A percentile compares a stretch with the other conserved stretches of the same genome.
These are phyloP conservation scores for Trametes polyzona DNA, from an alignment of 1,284 basidiomycete genomes.

Conservation along the genomic window DNA sequence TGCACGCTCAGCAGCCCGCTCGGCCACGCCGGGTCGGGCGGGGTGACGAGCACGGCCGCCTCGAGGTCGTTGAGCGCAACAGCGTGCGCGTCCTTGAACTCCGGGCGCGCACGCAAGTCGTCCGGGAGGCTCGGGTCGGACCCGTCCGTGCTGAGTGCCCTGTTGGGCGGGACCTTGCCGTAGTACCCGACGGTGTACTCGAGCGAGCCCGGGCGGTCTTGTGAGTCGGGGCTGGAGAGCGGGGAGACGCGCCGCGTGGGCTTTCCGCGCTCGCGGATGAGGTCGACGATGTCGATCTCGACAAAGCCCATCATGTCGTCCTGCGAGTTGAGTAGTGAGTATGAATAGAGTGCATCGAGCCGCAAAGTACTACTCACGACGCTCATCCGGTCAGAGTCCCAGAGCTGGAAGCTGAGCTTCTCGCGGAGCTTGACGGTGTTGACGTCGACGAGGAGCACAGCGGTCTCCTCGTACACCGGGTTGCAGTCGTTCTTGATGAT, in stretches of 20 bases:
- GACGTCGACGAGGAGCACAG: slow-evolving; percentile 68
- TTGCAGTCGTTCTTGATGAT: slow-evolving; percentile 69
- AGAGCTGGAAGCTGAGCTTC: slow-evolving; percentile 68
- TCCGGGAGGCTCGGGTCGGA: slow-evolving; percentile 40
- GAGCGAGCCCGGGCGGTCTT: slow-evolving; percentile 34
- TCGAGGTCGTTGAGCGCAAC: slow-evolving; percentile 40
- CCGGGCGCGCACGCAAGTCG: slow-evolving; percentile 36
- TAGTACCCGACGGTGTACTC: slow-evolving; percentile 66
- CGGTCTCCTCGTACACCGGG: slow-evolving; percentile 81
- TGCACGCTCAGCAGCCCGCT: slow-evolving; percentile 62
- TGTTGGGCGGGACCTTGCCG: slow-evolving; percentile 58
- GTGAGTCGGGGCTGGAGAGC: slow-evolving; percentile 34
- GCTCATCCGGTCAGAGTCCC: slow-evolving; percentile 70
- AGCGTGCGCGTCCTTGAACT: slow-evolving; percentile 37
- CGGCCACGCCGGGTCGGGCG: slow-evolving; percentile 62
- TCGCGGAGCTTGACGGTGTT: slow-evolving; percentile 76
- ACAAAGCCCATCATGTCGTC: slow-evolving; percentile 42
- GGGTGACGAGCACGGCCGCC: slow-evolving; percentile 57
- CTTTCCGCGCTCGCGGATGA: slow-evolving; percentile 36
- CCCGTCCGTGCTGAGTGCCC: slow-evolving; percentile 46
- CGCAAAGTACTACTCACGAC: slow-evolving; percentile 38
- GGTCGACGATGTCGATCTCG: slow-evolving; percentile 38
- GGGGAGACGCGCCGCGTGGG: slow-evolving; percentile 35
- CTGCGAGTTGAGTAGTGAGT: slow-evolving; percentile 21
- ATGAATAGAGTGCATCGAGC: neutral